A percentile compares a stretch with the other conserved stretches of the same genome.
Evolutionary conservation across 2,329 filamentous ascomycete species (phyloP).

Genomic region (Alternaria arbusti): DNA sequence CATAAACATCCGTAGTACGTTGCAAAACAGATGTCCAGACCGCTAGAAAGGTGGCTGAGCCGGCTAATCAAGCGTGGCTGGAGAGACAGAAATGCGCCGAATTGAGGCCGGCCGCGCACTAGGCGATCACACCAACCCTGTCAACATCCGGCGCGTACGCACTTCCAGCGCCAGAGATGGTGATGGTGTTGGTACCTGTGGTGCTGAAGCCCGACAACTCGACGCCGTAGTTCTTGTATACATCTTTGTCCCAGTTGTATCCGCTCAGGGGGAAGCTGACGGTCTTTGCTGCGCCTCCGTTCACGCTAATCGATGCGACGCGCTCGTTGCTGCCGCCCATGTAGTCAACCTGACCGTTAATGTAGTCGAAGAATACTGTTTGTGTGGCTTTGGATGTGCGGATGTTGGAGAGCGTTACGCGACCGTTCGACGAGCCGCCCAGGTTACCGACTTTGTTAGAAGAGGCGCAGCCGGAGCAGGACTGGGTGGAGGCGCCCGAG

Average conservation of each 20-base stretch:
- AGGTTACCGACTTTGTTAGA: constrained; percentile 26
- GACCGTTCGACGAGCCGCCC: constrained; percentile 20
- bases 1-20: neutral
- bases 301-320: constrained; percentile 24
- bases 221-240: constrained; percentile 20
- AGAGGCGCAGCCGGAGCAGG: constrained; percentile 24
- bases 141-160: neutral
- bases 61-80: neutral
- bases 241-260: constrained; percentile 25
- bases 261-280: constrained; percentile 26
- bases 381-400: constrained; percentile 24
- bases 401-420: constrained; percentile 24
- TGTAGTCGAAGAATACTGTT: constrained; percentile 22
- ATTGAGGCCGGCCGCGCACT: neutral
- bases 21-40: neutral
- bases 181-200: constrained; percentile 21
- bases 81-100: neutral
- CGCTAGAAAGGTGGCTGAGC: neutral
- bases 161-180: constrained; percentile 16
- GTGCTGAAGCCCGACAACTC: constrained; percentile 25
- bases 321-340: constrained; percentile 25
- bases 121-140: neutral
- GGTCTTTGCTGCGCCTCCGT: constrained; percentile 23
- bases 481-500: constrained; percentile 17
- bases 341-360: constrained; percentile 26